Base-by-base conservation (phyloP, 331 rosid genomes). In the Acacia concinna region DNA sequence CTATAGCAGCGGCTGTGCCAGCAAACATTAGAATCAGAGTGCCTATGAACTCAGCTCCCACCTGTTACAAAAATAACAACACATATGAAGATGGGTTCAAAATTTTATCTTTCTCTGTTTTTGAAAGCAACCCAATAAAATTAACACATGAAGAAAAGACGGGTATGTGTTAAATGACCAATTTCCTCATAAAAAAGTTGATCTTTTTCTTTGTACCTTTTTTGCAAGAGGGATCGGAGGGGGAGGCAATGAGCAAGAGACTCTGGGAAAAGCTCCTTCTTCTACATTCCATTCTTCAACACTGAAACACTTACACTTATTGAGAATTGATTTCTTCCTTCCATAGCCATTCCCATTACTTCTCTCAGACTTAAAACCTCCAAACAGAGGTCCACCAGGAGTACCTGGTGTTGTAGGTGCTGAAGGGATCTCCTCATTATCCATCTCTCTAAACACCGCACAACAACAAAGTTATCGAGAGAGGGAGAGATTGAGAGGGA, bases 11-110 rank as follows among this genome's bases (percentile, higher is more conserved):
- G n/a, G 94, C 94, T 59, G 87, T 92, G 40, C 86, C 94, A 3
- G 91, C 87, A 84, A 94, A 92, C 77, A 94, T 86, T 20, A 94
- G 89, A 41, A 91, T 87, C 67, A 87, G 46, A 11, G 97, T 94
- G 43, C 97, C 97, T 54, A 94, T 78, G 78, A 94, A 94, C 89
- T 94, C 98, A 30, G 97, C 97, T 87, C 98, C 98, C 11, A 92
- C 88, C 98, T 92, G 87, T 1, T 47, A 10, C 63, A 21, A 62
- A 66, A 0, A 59, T 2, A 52, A 43, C 28, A 18, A 35, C n/a
- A 72, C 28, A 9, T 57, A 27, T 46, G 5, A 46, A 3, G 52
- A 46, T 46, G 18, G 52, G 15, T 46, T 46, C 18, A 79, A 52
- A 79, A 41, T 5, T 14, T n/a, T 14, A 68, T 68, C 35, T 13